Base-by-base conservation (phyloP, 2,329 filamentous ascomycete species). In the Torrubiella hemipterigena region DNA sequence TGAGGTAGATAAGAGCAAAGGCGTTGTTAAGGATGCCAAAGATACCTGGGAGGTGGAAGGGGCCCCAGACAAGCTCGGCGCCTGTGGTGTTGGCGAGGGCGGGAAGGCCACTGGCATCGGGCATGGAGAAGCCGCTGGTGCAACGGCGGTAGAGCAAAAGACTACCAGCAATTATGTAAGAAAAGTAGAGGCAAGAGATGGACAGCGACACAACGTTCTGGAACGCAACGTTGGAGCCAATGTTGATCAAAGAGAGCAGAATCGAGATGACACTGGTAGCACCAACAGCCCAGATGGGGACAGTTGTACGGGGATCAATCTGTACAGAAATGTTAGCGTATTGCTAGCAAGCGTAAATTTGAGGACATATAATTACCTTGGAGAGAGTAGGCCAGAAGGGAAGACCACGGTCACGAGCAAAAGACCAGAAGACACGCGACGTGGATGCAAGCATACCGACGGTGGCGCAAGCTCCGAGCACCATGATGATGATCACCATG, bases 371-470 rank as follows among this genome's bases (percentile, higher is more conserved):
- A n/a, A n/a, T n/a, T n/a, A n/a, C n/a, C n/a, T n/a, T n/a, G 0
- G 49, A 51, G 1, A 54, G 27, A 2, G 38, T 37, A 20, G 37
- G 33, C 48, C 49, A 53, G 13, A 49, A 46, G 6, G 52, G 52
- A 17, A 55, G 39, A 6, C 49, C 52, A 0, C 44, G 49, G 9
- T 55, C 52, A 4, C 52, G 47, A 1, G 52, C 43, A 39, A 73
- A 73, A 0, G 69, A 66, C 65, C 66, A 74, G 11, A 69, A 61
- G 32, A 72, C 62, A 11, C 70, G 62, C 1, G 70, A 73, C 0
- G 71, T 69, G 0, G 73, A 68, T 2, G 67, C 68, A 0, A 77
- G 60, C 36, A 69, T 66, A 3, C 64, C 65, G 14, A 71, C 63
- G 8, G 61, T 66, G 24, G 61, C 63, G 16, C 59, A 65, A 2